These are phyloP conservation scores for Apophysomyces variabilis DNA, from an alignment of 371 early-diverging fungal genomes.

Conservation along the genomic window DNA sequence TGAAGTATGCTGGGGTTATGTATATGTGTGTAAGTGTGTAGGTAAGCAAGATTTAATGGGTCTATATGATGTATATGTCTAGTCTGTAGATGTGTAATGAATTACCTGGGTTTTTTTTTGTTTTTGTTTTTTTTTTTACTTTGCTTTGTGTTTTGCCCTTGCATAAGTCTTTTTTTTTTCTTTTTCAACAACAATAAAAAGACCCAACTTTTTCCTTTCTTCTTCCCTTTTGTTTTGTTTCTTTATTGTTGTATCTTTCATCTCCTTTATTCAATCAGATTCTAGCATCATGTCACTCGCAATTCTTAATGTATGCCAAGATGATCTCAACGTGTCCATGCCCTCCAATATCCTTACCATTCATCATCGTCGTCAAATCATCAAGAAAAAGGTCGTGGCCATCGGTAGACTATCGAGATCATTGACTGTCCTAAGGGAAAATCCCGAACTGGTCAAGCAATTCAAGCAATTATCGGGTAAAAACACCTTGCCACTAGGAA, in stretches of 20 bases:
- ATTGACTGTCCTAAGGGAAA: slow-evolving; percentile 36
- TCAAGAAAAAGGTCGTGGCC: slow-evolving; percentile 47
- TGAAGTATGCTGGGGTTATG: too few species aligned
- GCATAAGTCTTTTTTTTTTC: neutral
- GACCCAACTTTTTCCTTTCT: neutral
- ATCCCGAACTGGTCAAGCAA: slow-evolving; percentile 43
- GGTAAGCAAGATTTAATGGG: too few species aligned
- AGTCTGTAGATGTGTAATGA: neutral
- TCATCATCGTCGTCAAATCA: slow-evolving; percentile 41
- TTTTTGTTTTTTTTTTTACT: neutral
- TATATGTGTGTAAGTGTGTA: too few species aligned
- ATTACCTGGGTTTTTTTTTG: neutral
- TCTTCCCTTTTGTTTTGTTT: neutral
- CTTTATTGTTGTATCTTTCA: neutral
- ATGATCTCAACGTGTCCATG: slow-evolving; percentile 18
- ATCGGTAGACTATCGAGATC: slow-evolving; percentile 45
- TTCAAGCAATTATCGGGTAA: slow-evolving; percentile 33
- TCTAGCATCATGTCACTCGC: slow-evolving; percentile 30
- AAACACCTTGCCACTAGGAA: slow-evolving; percentile 40
- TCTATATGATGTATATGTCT: neutral
- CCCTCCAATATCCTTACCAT: slow-evolving; percentile 12
- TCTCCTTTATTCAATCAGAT: neutral
- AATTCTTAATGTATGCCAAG: slow-evolving; percentile 26
- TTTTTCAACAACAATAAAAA: slow-evolving; percentile 2
- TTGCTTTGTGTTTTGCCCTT: neutral